These are phyloP conservation scores for Lecanosticta acicola DNA, from an alignment of 2,329 filamentous ascomycete species.

Conservation along the genomic window DNA sequence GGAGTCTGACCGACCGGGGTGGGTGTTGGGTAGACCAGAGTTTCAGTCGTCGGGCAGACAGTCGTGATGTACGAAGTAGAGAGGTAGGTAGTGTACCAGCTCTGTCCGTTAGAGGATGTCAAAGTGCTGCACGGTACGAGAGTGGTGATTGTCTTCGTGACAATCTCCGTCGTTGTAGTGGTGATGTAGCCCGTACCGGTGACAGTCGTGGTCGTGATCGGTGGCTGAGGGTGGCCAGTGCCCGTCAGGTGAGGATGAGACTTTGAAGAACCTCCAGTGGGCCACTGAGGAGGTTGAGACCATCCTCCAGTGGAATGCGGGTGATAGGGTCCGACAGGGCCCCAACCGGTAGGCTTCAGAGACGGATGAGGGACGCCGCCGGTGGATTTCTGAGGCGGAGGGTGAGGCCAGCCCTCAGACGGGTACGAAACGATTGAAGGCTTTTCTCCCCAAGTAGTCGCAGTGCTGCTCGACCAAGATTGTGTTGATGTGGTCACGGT, in stretches of 20 bases:
- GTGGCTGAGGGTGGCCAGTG: not conserved
- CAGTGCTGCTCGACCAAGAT: not conserved
- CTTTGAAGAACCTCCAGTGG: slow-evolving; percentile 1
- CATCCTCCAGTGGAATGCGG: slow-evolving; percentile 3
- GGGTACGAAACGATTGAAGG: not conserved
- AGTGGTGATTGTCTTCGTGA: slow-evolving; percentile 7
- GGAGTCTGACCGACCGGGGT: not conserved
- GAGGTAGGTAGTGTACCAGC: slow-evolving; percentile 7
- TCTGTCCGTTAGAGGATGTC: slow-evolving; percentile 6
- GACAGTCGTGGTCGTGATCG: not conserved
- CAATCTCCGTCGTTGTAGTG: not conserved
- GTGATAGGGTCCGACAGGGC: not conserved
- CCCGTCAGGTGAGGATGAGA: slow-evolving; percentile 2
- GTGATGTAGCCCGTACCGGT: not conserved
- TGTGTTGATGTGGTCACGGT: not conserved
- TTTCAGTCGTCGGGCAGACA: not conserved
- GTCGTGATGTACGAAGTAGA: slow-evolving; percentile 6
- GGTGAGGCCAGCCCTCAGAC: not conserved
- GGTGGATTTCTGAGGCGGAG: no score
- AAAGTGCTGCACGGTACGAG: slow-evolving; percentile 6
- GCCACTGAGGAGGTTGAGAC: not conserved
- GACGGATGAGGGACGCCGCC: no score
- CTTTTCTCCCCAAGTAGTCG: not conserved
- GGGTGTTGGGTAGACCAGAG: slow-evolving; percentile 1
- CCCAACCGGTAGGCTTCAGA: not conserved